Evolutionary conservation across 2,329 filamentous ascomycete species (phyloP).

Genomic region (Lithohypha guttulata): DNA sequence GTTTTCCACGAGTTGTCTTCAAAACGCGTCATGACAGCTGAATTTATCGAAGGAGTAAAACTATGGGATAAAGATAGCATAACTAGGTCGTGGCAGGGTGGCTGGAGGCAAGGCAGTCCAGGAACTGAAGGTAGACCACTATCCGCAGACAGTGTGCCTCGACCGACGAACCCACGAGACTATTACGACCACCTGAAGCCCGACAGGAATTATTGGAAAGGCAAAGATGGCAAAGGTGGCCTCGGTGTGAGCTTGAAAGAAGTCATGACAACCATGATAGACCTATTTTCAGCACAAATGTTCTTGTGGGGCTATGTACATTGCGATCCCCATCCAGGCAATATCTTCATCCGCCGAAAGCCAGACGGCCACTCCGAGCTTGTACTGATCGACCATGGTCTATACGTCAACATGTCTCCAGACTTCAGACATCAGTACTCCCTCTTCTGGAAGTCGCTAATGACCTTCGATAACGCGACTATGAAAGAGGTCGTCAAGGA

Average conservation of each 20-base stretch:
- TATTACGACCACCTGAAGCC: constrained; percentile 59
- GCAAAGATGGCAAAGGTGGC: constrained; percentile 60
- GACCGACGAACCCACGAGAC: constrained; percentile 39
- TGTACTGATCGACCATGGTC: constrained; percentile 90
- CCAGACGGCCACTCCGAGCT: constrained; percentile 76
- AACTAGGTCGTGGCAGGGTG: constrained; percentile 65
- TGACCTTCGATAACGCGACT: constrained; percentile 83
- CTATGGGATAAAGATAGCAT: constrained; percentile 86
- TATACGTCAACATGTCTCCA: constrained; percentile 85
- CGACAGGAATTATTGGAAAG: constrained; percentile 67
- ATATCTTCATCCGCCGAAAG: constrained; percentile 85
- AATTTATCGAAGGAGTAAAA: constrained; percentile 93
- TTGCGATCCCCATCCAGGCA: constrained; percentile 93
- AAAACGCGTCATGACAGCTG: constrained; percentile 77
- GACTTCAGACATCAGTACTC: constrained; percentile 78
- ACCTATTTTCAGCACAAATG: constrained; percentile 94
- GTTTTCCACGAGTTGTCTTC: constrained; percentile 76
- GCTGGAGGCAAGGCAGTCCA: constrained; percentile 63
- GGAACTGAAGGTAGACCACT: constrained; percentile 62
- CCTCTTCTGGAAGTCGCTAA: constrained; percentile 82
- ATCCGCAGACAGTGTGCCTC: constrained; percentile 32
- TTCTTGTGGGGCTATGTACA: constrained; percentile 94
- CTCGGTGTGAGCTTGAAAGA: constrained; percentile 72
- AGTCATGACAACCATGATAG: constrained; percentile 93
- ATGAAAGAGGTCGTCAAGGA: constrained; percentile 59